Evolutionary conservation across 2,329 filamentous ascomycete genomes (phyloP).

Genomic region (Pseudogymnoascus sp.): DNA sequence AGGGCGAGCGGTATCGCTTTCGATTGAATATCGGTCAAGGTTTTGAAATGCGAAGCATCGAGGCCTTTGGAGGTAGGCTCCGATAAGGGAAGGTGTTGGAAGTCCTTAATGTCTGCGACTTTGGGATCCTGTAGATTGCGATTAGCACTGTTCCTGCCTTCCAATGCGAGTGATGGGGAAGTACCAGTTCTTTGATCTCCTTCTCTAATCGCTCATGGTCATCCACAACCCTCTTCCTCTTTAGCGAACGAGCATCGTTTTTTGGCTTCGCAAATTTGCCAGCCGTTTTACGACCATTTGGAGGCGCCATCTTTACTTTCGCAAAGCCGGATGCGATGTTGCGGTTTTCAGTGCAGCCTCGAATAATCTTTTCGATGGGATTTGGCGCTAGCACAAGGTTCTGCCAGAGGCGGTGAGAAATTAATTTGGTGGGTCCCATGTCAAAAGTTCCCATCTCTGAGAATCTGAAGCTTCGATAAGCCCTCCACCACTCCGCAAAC

Average conservation of each 20-base stretch:
- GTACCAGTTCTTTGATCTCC: slow-evolving; percentile 27
- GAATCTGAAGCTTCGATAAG: slow-evolving; percentile 8
- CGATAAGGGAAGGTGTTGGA: slow-evolving; percentile 80
- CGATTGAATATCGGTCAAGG: slow-evolving; percentile 84
- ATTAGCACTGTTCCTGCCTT: slow-evolving; percentile 13
- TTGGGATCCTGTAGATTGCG: slow-evolving; percentile 24
- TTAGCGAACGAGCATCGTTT: slow-evolving; percentile 22
- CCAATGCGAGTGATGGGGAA: slow-evolving; percentile 11
- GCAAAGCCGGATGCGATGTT: slow-evolving; percentile 10
- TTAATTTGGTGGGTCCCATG: slow-evolving; percentile 9
- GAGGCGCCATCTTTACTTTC: slow-evolving; percentile 22
- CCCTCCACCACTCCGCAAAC: slow-evolving; percentile 7
- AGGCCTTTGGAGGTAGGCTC: slow-evolving; percentile 72
- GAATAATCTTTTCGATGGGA: slow-evolving; percentile 16
- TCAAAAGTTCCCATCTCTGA: slow-evolving; percentile 8
- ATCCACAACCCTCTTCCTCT: slow-evolving; percentile 27
- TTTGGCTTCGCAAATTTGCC: slow-evolving; percentile 14
- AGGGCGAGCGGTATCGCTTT: slow-evolving; percentile 83
- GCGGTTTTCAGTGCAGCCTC: slow-evolving; percentile 9
- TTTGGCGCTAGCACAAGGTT: background rate
- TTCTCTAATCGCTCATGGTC: slow-evolving; percentile 26
- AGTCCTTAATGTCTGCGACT: slow-evolving; percentile 45
- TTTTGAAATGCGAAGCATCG: slow-evolving; percentile 79
- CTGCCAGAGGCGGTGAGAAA: slow-evolving; percentile 6
- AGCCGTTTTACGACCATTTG: slow-evolving; percentile 13